Conservation (phyloP, 2,329 filamentous ascomycete genomes). For the Fusarium sp. region DNA sequence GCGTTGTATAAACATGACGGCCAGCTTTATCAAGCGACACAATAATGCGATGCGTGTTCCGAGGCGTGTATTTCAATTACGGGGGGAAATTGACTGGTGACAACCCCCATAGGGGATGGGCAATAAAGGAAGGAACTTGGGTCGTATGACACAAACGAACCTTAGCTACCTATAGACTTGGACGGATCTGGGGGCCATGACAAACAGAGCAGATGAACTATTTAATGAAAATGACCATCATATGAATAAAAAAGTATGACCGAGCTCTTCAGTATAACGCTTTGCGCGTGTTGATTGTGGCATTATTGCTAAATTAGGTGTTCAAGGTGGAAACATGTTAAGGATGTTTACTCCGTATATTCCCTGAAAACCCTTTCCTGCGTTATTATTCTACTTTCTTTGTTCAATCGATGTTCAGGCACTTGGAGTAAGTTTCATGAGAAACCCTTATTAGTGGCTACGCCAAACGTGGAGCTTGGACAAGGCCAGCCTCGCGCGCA, state of each 20-base stretch:
- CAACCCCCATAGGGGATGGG: slow-evolving; percentile 23
- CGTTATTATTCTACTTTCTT: background rate
- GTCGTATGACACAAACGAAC: slow-evolving; percentile 17
- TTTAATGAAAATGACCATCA: slow-evolving; percentile 42
- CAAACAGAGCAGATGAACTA: slow-evolving; percentile 32
- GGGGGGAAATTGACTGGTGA: slow-evolving; percentile 27
- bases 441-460: background rate
- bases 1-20: slow-evolving; percentile 41
- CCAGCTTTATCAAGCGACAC: slow-evolving; percentile 38
- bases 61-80: slow-evolving; percentile 37
- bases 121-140: slow-evolving; percentile 10
- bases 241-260: background rate
- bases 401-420: background rate
- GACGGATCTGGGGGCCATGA: slow-evolving; percentile 31
- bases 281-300: background rate
- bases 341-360: background rate
- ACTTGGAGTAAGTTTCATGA: background rate
- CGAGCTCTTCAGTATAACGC: background rate
- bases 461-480: slow-evolving; percentile 26
- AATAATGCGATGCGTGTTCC: slow-evolving; percentile 40
- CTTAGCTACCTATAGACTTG: slow-evolving; percentile 35
- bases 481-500: slow-evolving; percentile 39
- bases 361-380: background rate
- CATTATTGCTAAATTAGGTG: background rate
- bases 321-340: background rate